Evolutionary conservation across 371 early-diverging fungal genomes (phyloP).

Genomic region (Rhizomucor miehei): DNA sequence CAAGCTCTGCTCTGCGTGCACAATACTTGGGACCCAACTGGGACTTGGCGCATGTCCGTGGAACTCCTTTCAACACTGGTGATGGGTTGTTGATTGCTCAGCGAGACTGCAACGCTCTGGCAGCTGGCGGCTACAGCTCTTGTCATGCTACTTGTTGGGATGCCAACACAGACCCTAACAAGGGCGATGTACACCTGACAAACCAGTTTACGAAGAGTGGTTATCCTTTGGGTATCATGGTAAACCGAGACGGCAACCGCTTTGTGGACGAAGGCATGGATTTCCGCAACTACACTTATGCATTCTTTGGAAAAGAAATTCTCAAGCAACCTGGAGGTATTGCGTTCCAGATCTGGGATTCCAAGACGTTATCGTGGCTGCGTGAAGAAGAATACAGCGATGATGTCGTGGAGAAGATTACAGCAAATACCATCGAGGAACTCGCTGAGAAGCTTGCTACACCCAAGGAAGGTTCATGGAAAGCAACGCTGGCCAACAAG

Average conservation of each 20-base stretch:
- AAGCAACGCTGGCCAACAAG: slow-evolving; percentile 6
- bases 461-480: slow-evolving; percentile 6
- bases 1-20: slow-evolving; percentile 16
- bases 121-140: slow-evolving; percentile 12
- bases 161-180: slow-evolving; percentile 14
- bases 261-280: slow-evolving; percentile 23
- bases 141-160: slow-evolving; percentile 24
- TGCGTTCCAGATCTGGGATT: slow-evolving; percentile 14
- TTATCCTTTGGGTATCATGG: slow-evolving; percentile 19
- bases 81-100: slow-evolving; percentile 16
- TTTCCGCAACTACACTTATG: slow-evolving; percentile 21
- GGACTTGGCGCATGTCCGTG: slow-evolving; percentile 19
- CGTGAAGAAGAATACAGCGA: slow-evolving; percentile 18
- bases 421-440: slow-evolving; percentile 15
- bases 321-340: slow-evolving; percentile 15
- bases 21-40: slow-evolving; percentile 18
- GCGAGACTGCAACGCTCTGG: slow-evolving; percentile 10
- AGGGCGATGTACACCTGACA: slow-evolving; percentile 11
- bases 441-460: slow-evolving; percentile 13
- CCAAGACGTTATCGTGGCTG: slow-evolving; percentile 7
- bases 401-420: slow-evolving; percentile 15
- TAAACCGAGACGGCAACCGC: slow-evolving; percentile 14
- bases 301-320: slow-evolving; percentile 19
- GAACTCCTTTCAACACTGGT: slow-evolving; percentile 22
- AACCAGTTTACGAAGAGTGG: slow-evolving; percentile 22